Conservation (phyloP, 441 rosid species). For the Brassica hybrid region DNA sequence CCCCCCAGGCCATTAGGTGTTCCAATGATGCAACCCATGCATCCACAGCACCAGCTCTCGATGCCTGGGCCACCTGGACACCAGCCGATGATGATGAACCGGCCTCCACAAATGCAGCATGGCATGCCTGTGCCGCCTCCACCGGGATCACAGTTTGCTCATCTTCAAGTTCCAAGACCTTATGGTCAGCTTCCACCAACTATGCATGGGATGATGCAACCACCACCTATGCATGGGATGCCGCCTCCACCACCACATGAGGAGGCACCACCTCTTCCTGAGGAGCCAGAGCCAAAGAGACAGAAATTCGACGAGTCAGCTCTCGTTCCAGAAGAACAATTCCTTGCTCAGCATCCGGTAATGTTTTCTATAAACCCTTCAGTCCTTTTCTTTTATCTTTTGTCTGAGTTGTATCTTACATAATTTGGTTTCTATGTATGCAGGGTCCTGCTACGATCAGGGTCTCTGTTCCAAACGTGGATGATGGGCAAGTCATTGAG, state of each 20-base stretch:
- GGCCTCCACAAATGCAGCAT: slow-evolving; percentile 64
- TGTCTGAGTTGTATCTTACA: neutral
- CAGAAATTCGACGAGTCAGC: slow-evolving; percentile 82
- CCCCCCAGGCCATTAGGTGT: slow-evolving; percentile 75
- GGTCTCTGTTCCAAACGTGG: slow-evolving; percentile 75
- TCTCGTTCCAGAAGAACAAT: slow-evolving; percentile 89
- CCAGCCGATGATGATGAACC: slow-evolving; percentile 67
- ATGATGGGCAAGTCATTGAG: slow-evolving; percentile 83
- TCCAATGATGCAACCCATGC: slow-evolving; percentile 66
- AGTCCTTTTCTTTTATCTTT: neutral
- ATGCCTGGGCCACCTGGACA: slow-evolving; percentile 74
- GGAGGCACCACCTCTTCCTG: slow-evolving; percentile 96
- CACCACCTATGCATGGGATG: slow-evolving; percentile 82
- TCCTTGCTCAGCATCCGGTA: slow-evolving; percentile 86
- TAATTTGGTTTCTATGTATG: slow-evolving; percentile 2
- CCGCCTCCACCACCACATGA: slow-evolving; percentile 97
- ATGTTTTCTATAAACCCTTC: neutral
- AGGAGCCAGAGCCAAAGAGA: slow-evolving; percentile 95
- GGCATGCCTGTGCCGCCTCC: slow-evolving; percentile 74
- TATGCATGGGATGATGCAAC: slow-evolving; percentile 71
- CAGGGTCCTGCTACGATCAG: slow-evolving; percentile 82
- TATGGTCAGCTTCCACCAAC: slow-evolving; percentile 59
- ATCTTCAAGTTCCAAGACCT: slow-evolving; percentile 64
- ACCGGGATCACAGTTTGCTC: slow-evolving; percentile 85
- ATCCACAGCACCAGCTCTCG: slow-evolving; percentile 65